Evolutionary conservation across 2,329 filamentous ascomycete genomes (phyloP).

Genomic region (Aspergillus sp.): DNA sequence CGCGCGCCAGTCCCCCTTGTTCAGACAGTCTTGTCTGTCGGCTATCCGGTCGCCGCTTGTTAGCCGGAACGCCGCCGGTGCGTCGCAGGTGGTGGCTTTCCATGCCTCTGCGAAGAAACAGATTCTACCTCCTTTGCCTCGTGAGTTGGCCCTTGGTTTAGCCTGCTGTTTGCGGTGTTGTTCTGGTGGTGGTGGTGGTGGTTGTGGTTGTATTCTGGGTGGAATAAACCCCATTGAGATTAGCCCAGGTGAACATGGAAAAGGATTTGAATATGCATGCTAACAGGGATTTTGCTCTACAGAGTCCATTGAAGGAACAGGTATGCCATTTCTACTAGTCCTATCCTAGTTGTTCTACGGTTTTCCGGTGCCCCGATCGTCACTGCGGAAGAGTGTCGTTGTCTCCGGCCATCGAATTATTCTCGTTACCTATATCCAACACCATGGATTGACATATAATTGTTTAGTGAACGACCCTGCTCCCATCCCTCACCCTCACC

Average conservation of each 20-base stretch:
- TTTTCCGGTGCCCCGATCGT: too few relatives aligned
- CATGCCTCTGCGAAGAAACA: slow-evolving; percentile 69
- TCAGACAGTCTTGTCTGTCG: slow-evolving; percentile 30
- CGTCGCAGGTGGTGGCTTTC: slow-evolving; percentile 65
- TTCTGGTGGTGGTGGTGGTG: slow-evolving; percentile 1
- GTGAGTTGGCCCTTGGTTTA: slow-evolving; percentile 46
- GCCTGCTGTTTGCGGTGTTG: not conserved
- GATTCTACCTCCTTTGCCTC: slow-evolving; percentile 76
- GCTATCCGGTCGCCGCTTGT: slow-evolving; percentile 27
- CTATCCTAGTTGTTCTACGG: too few relatives aligned
- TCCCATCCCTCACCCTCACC: slow-evolving; percentile 60
- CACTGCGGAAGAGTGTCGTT: too few relatives aligned
- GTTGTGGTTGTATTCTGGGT: not conserved
- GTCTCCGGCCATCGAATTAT: too few relatives aligned
- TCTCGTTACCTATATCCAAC: not conserved
- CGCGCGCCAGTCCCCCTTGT: slow-evolving; percentile 30
- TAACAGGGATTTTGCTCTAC: slow-evolving; percentile 33
- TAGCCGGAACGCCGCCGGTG: slow-evolving; percentile 25
- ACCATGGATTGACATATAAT: not conserved
- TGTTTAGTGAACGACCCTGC: slow-evolving; percentile 73
- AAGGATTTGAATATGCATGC: slow-evolving; percentile 17
- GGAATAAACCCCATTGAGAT: not conserved
- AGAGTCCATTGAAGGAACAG: slow-evolving; percentile 68
- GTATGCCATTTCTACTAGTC: slow-evolving; percentile 42
- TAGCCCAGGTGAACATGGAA: not conserved